Evolutionary conservation across 169 alveolate genomes (phyloP).

Genomic region (Cryptosporidium canis): DNA sequence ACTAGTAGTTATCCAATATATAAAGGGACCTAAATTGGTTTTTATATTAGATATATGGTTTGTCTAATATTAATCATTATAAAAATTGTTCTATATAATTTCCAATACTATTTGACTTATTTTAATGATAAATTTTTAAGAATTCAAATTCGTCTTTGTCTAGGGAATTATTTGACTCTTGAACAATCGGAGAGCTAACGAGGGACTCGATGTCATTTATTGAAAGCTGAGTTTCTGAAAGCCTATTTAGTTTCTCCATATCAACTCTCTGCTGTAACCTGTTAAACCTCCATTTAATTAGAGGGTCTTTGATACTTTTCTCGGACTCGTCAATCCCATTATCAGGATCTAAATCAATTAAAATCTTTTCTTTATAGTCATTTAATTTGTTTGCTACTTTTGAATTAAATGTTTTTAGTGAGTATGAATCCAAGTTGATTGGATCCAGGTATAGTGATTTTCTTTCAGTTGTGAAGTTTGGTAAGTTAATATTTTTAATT

Average conservation of each 20-base stretch:
- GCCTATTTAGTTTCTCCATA: background rate
- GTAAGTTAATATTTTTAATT: background rate
- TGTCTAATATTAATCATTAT: background rate
- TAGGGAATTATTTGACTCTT: background rate
- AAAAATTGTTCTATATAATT: background rate
- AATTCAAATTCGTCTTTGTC: background rate
- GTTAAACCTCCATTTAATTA: constrained; percentile 59
- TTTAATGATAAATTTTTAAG: background rate
- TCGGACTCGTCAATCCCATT: constrained; percentile 66
- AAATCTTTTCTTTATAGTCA: constrained; percentile 49
- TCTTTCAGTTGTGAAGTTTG: constrained; percentile 58
- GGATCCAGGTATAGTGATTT: constrained; percentile 20
- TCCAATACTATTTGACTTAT: background rate
- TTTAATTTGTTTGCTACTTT: constrained; percentile 4
- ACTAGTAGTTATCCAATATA: constrained; percentile 35
- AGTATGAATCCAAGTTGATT: background rate
- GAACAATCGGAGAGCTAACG: background rate
- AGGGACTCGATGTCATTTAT: constrained; percentile 13
- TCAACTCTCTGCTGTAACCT: constrained; percentile 9
- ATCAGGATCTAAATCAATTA: constrained; percentile 32
- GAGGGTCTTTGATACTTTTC: constrained; percentile 38
- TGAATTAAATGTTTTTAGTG: background rate
- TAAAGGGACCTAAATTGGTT: constrained; percentile 67
- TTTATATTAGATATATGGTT: background rate
- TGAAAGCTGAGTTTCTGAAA: constrained; percentile 1